Conservation (phyloP, 208 protist species). For the Borovskyia barvae region DNA sequence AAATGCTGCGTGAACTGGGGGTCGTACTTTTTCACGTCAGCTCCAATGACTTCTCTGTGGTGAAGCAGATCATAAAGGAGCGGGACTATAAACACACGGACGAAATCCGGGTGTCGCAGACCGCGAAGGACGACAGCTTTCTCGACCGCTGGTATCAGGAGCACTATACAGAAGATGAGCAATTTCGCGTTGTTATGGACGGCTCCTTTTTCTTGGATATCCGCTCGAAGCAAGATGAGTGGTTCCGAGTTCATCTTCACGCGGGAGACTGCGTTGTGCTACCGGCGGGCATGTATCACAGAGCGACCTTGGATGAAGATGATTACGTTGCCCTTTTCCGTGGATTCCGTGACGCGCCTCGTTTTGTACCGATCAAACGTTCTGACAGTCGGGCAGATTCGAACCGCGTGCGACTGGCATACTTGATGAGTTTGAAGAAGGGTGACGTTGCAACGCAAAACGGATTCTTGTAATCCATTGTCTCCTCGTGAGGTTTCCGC, state of each 20-base stretch:
- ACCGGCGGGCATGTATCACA: conserved; percentile 83
- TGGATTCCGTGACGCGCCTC: conserved; percentile 74
- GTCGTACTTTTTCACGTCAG: conserved; percentile 77
- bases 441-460: conserved; percentile 80
- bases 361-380: conserved; percentile 82
- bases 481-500: no score
- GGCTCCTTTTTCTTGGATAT: conserved; percentile 93
- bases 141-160: conserved; percentile 92
- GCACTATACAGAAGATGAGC: conserved; percentile 93
- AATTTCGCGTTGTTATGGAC: conserved; percentile 87
- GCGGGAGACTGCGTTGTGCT: conserved; percentile 87
- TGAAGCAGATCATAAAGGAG: conserved; percentile 87
- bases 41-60: conserved; percentile 83
- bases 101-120: conserved; percentile 84
- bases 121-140: conserved; percentile 84
- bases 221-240: conserved; percentile 88
- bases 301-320: conserved; percentile 84
- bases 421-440: conserved; percentile 88
- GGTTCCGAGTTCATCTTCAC: conserved; percentile 86
- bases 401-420: conserved; percentile 72
- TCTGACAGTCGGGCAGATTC: conserved; percentile 63
- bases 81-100: conserved; percentile 91
- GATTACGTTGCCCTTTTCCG: conserved; percentile 87
- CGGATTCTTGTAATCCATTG: conserved; percentile 74
- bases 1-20: conserved; percentile 77